Percentiles rank a stretch among this genome's conserved stretches.
Conservation (phyloP, 1,139 yeast genomes). For the Spencermartinsiella ligniputridi region DNA sequence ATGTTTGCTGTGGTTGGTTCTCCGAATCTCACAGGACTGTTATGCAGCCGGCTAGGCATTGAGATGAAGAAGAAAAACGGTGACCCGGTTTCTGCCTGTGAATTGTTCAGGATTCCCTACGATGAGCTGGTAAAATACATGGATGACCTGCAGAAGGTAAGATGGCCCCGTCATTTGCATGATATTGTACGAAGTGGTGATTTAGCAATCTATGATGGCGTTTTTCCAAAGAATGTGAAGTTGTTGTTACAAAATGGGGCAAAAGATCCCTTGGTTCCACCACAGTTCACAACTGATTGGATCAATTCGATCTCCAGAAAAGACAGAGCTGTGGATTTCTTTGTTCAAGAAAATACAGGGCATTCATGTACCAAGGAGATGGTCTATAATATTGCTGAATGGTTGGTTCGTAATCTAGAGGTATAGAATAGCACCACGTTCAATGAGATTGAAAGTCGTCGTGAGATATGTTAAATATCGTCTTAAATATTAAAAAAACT, state of each 20-base stretch:
- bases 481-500: too few species aligned
- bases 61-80: background rate
- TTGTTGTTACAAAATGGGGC: conserved; percentile 9
- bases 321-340: conserved; percentile 2
- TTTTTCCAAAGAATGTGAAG: conserved; percentile 7
- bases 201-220: conserved; percentile 6
- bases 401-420: conserved; percentile 11
- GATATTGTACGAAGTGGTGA: conserved; percentile 9
- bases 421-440: too few species aligned
- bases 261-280: conserved; percentile 19
- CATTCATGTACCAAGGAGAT: conserved; percentile 18
- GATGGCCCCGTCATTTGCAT: conserved; percentile 11
- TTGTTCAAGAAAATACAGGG: conserved; percentile 17
- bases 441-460: too few species aligned
- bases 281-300: conserved; percentile 14
- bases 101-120: background rate
- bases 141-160: background rate
- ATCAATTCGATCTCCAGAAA: conserved; percentile 3
- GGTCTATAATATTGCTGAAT: conserved; percentile 11
- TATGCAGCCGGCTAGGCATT: conserved; percentile 11
- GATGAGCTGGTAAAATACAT: background rate
- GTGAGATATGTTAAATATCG: too few species aligned
- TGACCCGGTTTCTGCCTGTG: conserved; percentile 2
- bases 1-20: conserved; percentile 17
- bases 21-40: conserved; percentile 16